phyloP scores from a whole-genome alignment of 331 rosid species.

The Phaseolus coccineus region DNA sequence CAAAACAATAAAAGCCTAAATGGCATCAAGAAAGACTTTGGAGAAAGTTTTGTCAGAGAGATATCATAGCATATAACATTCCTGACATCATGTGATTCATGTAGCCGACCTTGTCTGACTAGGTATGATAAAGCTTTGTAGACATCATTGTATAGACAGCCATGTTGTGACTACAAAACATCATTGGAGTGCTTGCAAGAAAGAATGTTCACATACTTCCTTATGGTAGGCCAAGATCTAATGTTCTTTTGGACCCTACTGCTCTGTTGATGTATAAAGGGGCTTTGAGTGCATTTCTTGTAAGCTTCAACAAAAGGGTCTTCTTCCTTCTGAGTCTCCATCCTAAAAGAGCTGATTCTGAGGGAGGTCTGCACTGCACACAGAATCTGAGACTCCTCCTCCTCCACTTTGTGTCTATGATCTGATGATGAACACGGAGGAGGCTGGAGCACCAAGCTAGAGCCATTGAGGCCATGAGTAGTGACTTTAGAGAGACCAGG shows the following conservation, averaged over 20 bases:
- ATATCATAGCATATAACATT: not conserved
- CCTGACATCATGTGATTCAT: not conserved
- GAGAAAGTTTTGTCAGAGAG: not conserved
- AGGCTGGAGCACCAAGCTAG: constrained; percentile 52
- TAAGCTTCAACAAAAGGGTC: constrained; percentile 70
- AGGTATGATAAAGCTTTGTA: not conserved
- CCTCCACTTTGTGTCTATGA: constrained; percentile 1
- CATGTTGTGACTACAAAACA: constrained; percentile 21
- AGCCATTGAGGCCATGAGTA: not conserved
- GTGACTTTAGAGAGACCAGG: constrained; percentile 57
- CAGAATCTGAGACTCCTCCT: constrained; percentile 4
- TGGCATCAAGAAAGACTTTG: not conserved
- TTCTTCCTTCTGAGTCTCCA: constrained; percentile 41
- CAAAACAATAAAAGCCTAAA: not conserved
- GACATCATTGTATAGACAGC: no score
- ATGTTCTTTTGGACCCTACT: not conserved
- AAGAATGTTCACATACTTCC: constrained; percentile 40
- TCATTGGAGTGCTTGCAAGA: constrained; percentile 44
- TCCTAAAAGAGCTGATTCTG: constrained; percentile 28
- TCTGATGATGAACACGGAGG: constrained; percentile 53
- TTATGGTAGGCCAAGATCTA: constrained; percentile 37
- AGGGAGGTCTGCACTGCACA: constrained; percentile 35
- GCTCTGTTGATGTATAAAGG: constrained; percentile 23
- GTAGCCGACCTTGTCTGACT: not conserved
- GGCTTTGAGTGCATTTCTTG: constrained; percentile 57